Conservation (phyloP, 2,329 filamentous ascomycete genomes). For the Endothia cerciana region DNA sequence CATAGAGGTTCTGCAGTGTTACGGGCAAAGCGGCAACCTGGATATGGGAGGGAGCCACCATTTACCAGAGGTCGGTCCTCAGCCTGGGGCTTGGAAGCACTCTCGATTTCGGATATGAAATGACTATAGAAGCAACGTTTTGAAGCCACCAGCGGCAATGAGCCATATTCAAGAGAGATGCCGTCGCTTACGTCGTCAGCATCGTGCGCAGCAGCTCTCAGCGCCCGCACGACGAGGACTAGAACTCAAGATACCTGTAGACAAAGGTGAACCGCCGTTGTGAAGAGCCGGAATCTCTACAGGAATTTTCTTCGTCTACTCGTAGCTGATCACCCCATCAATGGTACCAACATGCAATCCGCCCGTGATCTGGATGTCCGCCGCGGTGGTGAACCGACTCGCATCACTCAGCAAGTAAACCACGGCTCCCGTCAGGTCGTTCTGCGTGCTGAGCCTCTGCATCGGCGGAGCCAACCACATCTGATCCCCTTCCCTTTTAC, state of each 20-base stretch:
- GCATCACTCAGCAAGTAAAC: constrained; percentile 50
- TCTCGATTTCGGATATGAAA: too few relatives aligned
- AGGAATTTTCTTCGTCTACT: constrained; percentile 19
- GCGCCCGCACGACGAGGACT: too few relatives aligned
- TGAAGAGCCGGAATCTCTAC: too few relatives aligned
- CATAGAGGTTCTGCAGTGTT: background rate
- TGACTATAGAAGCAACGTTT: too few relatives aligned
- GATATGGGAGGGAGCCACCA: background rate
- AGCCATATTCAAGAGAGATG: too few relatives aligned
- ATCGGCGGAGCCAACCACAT: constrained; percentile 45
- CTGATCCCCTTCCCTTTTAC: constrained; percentile 40
- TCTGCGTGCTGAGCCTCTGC: constrained; percentile 44
- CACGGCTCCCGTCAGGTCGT: constrained; percentile 47
- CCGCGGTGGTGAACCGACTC: constrained; percentile 46
- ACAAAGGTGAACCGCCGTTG: too few relatives aligned
- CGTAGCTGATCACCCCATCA: constrained; percentile 42
- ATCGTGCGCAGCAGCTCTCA: too few relatives aligned
- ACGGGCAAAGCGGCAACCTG: background rate
- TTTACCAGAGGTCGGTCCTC: background rate
- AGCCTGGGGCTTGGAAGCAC: too few relatives aligned
- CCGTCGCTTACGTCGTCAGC: too few relatives aligned
- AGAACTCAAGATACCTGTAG: background rate
- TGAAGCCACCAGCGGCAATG: too few relatives aligned
- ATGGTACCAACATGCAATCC: constrained; percentile 46
- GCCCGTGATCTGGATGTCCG: constrained; percentile 50